A percentile compares a stretch with the other conserved stretches of the same genome.
Evolutionary conservation across 225 moss, liverwort and hornwort genomes (phyloP).

Genomic region (Asterella californica): DNA sequence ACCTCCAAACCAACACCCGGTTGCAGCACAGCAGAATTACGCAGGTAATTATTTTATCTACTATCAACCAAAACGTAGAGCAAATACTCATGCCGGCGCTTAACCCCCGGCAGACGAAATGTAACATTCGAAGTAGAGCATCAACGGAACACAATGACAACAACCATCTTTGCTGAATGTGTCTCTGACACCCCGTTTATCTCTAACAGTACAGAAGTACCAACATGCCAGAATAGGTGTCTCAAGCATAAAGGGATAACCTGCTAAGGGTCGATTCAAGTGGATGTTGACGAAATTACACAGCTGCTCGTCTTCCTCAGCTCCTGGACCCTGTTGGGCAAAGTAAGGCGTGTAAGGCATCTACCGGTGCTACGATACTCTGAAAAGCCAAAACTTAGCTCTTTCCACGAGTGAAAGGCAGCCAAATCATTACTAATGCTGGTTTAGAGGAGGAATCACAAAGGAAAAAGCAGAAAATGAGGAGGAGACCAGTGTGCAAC

Average conservation of each 20-base stretch:
- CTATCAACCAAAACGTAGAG: background rate
- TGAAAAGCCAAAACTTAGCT: background rate
- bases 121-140: background rate
- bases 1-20: background rate
- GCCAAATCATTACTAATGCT: background rate
- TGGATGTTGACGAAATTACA: conserved; percentile 60
- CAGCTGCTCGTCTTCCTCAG: conserved; percentile 60
- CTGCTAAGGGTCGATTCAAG: conserved; percentile 63
- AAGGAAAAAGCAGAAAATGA: background rate
- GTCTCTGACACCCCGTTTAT: background rate
- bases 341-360: background rate
- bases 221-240: background rate
- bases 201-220: background rate
- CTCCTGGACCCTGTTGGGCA: conserved; percentile 50
- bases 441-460: no score
- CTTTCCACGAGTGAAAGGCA: background rate
- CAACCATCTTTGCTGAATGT: background rate
- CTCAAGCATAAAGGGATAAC: conserved; percentile 27
- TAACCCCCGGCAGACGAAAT: background rate
- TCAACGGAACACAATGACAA: background rate
- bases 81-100: background rate
- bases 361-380: background rate
- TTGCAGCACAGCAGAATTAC: background rate
- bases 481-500: background rate
- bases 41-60: background rate